Evolutionary conservation across 305 asterid genomes (phyloP), one percentile per base, ranked within the genome.

Genomic region (Coffea humblotiana): DNA sequence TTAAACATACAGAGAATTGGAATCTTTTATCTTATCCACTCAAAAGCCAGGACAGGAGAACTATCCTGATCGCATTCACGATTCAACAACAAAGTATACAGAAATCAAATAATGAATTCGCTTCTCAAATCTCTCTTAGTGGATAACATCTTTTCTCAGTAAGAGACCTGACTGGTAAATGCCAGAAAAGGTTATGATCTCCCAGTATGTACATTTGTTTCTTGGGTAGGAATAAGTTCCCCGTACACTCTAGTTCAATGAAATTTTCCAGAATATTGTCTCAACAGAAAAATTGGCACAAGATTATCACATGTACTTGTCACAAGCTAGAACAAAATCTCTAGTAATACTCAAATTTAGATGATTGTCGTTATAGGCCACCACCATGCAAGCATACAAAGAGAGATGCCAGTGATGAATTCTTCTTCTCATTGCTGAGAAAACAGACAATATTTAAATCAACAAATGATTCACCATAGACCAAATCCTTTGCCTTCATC

Each of bases 401-500:
- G 37, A 40, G 43, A 3, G 43, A 40, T 40, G 43, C 43, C 43
- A 40, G 43, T 40, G 19, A 40, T 8, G 16, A 27, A 25, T 6
- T 47, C 4, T 76, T 3, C 47, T n/a, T 27, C 25, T 23, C 45
- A 5, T 23, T 56, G 25, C 3, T 1, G 52, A 75, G 25, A 54
- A 35, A 0, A 23, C 12, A 45, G 29, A 37, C 61, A 52, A 79
- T 32, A 69, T 23, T 58, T 47, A 37, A 35, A 45, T 54, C 70
- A 71, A 54, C 29, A 47, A 25, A 2, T 21, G 6, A 65, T 72
- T 75, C 48, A n/a, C 60, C 67, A 52, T 15, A 27, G 58, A 4
- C 78, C 82, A 83, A 71, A 69, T 73, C 56, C 77, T 75, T 77
- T 78, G 78, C 66, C 75, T 79, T 86, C 80, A 81, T 71, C 72